phyloP scores from a whole-genome alignment of 1,139 yeast genomes.

The Suhomyces taliae region DNA sequence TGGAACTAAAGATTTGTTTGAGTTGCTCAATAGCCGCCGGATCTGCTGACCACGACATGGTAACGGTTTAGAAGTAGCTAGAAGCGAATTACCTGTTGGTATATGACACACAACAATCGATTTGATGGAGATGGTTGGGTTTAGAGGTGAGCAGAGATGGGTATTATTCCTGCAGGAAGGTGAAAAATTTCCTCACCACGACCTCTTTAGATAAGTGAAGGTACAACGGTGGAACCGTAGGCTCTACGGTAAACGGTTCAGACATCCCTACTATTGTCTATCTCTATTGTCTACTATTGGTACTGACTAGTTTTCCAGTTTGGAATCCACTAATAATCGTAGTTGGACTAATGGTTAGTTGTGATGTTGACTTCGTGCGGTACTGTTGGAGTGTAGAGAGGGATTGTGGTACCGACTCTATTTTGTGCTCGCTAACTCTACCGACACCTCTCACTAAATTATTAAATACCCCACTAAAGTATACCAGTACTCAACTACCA shows the following conservation, averaged over 20 bases:
- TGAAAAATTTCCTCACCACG: conserved; percentile 1
- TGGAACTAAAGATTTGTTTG: conserved; percentile 60
- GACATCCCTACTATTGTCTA: too few relatives aligned
- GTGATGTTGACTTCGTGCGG: too few relatives aligned
- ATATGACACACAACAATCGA: neutral
- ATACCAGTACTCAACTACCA: too few relatives aligned
- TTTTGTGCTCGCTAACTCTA: too few relatives aligned
- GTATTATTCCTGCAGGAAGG: neutral
- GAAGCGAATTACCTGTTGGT: neutral
- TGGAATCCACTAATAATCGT: too few relatives aligned
- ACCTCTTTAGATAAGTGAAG: neutral
- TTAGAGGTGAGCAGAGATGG: neutral
- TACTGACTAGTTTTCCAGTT: too few relatives aligned
- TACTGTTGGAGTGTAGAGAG: too few relatives aligned
- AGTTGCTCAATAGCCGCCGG: conserved; percentile 61
- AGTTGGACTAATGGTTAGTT: too few relatives aligned
- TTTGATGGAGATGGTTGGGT: neutral
- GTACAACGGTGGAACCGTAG: neutral
- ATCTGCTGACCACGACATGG: conserved; percentile 59
- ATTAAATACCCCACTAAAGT: too few relatives aligned
- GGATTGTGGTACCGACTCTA: too few relatives aligned
- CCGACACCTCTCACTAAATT: too few relatives aligned
- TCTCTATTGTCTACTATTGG: too few relatives aligned
- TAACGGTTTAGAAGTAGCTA: neutral
- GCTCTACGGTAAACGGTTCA: neutral